phyloP scores from a whole-genome alignment of 768 basidiomycete genomes.

The Pholiota microspora region DNA sequence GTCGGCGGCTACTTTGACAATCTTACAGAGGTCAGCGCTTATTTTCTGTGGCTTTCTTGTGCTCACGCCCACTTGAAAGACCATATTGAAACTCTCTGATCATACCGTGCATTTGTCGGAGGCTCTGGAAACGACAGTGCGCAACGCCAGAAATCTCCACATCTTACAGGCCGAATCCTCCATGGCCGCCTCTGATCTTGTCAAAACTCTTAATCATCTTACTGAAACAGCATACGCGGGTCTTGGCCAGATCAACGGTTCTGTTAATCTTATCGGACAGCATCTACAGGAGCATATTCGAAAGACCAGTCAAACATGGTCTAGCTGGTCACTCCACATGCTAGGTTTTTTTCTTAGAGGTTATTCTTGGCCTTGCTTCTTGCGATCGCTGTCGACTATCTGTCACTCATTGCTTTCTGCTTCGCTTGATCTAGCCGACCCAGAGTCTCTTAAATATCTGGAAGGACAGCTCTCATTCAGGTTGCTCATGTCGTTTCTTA shows the following conservation, averaged over 20 bases:
- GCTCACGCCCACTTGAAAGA: neutral
- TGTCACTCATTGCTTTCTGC: neutral
- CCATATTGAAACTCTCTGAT: slow-evolving; percentile 9
- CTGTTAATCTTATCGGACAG: slow-evolving; percentile 33
- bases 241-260: slow-evolving; percentile 45
- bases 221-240: slow-evolving; percentile 38
- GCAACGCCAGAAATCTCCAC: slow-evolving; percentile 27
- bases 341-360: slow-evolving; percentile 1
- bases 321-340: neutral
- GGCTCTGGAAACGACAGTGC: slow-evolving; percentile 1
- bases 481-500: slow-evolving; percentile 24
- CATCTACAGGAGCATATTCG: slow-evolving; percentile 20
- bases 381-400: neutral
- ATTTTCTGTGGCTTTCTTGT: neutral
- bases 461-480: slow-evolving; percentile 20
- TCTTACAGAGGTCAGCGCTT: slow-evolving; percentile 12
- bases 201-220: slow-evolving; percentile 33
- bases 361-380: neutral
- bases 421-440: slow-evolving; percentile 24
- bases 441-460: slow-evolving; percentile 23
- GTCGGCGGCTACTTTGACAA: slow-evolving; percentile 8
- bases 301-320: neutral
- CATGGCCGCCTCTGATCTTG: slow-evolving; percentile 33
- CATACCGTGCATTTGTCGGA: slow-evolving; percentile 8
- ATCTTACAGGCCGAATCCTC: slow-evolving; percentile 35